Base-by-base conservation (phyloP, 2,329 filamentous ascomycete genomes). In the Cladophialophora immunda region DNA sequence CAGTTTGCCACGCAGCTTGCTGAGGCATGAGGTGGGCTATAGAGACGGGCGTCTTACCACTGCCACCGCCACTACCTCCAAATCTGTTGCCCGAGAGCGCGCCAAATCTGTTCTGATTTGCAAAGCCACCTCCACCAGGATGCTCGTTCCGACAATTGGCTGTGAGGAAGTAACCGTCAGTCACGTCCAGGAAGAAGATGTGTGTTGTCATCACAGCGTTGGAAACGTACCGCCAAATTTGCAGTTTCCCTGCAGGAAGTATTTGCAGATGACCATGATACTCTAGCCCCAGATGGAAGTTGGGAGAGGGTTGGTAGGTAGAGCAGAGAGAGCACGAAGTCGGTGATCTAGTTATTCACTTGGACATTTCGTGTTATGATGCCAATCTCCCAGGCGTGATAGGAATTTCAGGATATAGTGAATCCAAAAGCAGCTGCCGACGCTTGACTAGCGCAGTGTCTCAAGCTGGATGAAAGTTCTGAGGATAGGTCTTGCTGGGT, bases 191-290 rank as follows among this genome's bases (percentile, higher is more conserved):
- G 25, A 29, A 8, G 38, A 27, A 15, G 30, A 19, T 22, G 58
- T 47, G 9, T 2, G 13, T 8, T 52, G 15, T 34, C 8, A 55
- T 27, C 7, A 13, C 30, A 27, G n/a, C 2, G 27, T 55, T 4
- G 29, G 47, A 52, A 47, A 72, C 64, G 70, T 81, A 89, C 89
- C 82, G 79, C 89, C 89, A 75, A 85, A 88, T 73, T 81, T 86
- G 81, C 90, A 93, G 69, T 82, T 83, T 52, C 89, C 89, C 75
- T 89, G 84, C 75, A 85, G 84, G 74, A 83, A 92, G 76, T 86
- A 92, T 70, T 78, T 84, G 81, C 90, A 92, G 64, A 90, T 73
- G 13, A 75, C 75, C 81, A 82, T 82, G 19, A 13, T n/a, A 27
- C 9, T 25, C 8, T 50, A 1, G 45, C 45, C 45, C 7, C 13